Conservation (phyloP, 2,329 filamentous ascomycete genomes). For the Apiospora pterosperma region DNA sequence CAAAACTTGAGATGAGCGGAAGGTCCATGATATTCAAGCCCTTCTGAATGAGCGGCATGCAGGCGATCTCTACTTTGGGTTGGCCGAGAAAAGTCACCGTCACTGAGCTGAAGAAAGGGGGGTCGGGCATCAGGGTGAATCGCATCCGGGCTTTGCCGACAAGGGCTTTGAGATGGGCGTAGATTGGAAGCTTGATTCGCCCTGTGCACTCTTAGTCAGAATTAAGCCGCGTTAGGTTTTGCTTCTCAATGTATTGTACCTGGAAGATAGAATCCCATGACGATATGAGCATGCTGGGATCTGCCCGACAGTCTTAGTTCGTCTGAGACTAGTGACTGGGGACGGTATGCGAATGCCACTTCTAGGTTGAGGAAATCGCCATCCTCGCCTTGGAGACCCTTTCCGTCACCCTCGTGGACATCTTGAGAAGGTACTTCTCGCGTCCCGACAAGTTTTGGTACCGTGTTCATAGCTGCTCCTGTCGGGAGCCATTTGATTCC, state of each 20-base stretch:
- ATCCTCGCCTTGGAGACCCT: not conserved
- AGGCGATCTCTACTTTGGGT: slow-evolving; percentile 5
- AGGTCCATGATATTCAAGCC: slow-evolving; percentile 6
- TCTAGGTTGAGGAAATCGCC: slow-evolving; percentile 3
- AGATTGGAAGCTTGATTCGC: slow-evolving; percentile 3
- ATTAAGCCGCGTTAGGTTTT: not conserved
- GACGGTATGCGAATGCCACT: slow-evolving; percentile 1
- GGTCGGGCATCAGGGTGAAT: slow-evolving; percentile 3
- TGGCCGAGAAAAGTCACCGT: not conserved
- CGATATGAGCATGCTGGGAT: not conserved
- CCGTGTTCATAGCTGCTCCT: not conserved
- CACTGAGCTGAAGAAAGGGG: slow-evolving; percentile 3
- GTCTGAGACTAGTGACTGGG: not conserved
- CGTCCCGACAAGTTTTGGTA: not conserved
- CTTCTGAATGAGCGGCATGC: slow-evolving; percentile 5
- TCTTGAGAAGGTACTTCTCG: not conserved
- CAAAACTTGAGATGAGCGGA: slow-evolving; percentile 4
- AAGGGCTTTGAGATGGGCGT: slow-evolving; percentile 3
- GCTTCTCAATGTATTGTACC: not conserved
- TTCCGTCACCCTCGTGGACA: not conserved
- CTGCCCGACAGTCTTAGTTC: not conserved
- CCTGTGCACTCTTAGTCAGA: not conserved
- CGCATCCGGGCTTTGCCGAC: not conserved
- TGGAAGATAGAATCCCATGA: slow-evolving; percentile 2
- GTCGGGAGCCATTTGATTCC: slow-evolving; percentile 6